Base-by-base conservation (phyloP, 352 stramenopile genomes). In the Halophytophthora batemanensis region DNA sequence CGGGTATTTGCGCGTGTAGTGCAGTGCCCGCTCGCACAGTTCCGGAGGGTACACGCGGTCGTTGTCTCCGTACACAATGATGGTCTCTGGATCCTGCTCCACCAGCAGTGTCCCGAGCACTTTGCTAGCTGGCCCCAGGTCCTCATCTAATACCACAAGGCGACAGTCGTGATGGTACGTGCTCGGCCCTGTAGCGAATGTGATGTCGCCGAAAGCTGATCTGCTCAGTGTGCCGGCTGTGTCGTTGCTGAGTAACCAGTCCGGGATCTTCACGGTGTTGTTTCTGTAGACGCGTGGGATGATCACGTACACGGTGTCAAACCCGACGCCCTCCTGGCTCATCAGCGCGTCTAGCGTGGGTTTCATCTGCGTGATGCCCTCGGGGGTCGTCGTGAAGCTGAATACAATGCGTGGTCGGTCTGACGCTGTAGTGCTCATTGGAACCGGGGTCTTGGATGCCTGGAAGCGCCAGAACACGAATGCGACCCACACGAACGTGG, bases 51-150 rank as follows among this genome's bases (percentile, higher is more conserved):
- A 78, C 3, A 70, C 14, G 3, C 69, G 67, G 29, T 83, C 73
- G 40, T 83, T 68, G 40, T 83, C 73, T 3, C 73, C 73, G 29
- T 83, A 83, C 2, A 83, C 69, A 49, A 83, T 78, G n/a, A 83
- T 64, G 1, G 73, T 81, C n/a, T 83, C 66, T 1, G 69, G 61
- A 18, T 83, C 73, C 21, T 77, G 66, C 45, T 83, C 73, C 10
- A 79, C 64, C 35, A 83, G 52, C 23, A 83, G 33, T 12, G 66
- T 69, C 10, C 73, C 73, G 13, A 81, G 62, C 23, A 82, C 60
- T 59, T 84, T 85, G 29, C 68, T 82, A 1, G 68, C 68, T 0
- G 74, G 74, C 3, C 74, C 74, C 60, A 79, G 78, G 57, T 82
- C 74, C 35, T 54, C 74, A 41, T 85, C 74, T 13, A 85, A 14